Percentiles rank a stretch among this genome's conserved stretches.
Conservation (phyloP, 345 rosid genomes). For the Pseudoturritis turrita region DNA sequence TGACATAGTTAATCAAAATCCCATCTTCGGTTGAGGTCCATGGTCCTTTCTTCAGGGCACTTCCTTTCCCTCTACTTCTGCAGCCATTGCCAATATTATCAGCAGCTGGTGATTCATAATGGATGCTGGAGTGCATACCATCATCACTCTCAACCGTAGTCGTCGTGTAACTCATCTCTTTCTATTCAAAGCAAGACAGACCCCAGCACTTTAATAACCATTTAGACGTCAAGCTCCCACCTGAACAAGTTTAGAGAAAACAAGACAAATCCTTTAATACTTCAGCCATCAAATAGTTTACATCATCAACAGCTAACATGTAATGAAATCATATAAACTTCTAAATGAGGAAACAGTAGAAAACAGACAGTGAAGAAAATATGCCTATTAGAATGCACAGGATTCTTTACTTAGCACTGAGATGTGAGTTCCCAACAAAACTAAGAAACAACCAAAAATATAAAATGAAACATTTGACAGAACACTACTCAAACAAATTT, state of each 20-base stretch:
- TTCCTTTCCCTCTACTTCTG: slow-evolving; percentile 45
- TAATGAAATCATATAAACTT: slow-evolving; percentile 18
- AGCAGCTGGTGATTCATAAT: slow-evolving; percentile 46
- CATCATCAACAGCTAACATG: background rate
- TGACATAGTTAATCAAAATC: slow-evolving; percentile 78
- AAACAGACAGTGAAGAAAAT: background rate
- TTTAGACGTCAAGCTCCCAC: slow-evolving; percentile 36
- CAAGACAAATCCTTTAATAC: slow-evolving; percentile 8
- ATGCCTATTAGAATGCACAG: too few species aligned
- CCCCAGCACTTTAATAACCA: slow-evolving; percentile 36
- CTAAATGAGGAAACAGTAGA: background rate
- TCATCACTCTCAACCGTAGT: slow-evolving; percentile 51
- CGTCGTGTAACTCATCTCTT: slow-evolving; percentile 62
- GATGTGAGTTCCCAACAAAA: too few species aligned
- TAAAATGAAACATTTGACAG: too few species aligned
- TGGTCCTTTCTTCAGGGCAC: slow-evolving; percentile 85
- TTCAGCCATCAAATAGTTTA: background rate
- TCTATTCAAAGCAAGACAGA: slow-evolving; percentile 34
- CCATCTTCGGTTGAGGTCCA: slow-evolving; percentile 98
- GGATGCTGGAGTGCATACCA: slow-evolving; percentile 47
- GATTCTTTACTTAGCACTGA: too few species aligned
- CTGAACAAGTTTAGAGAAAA: slow-evolving; percentile 31
- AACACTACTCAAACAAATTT: too few species aligned
- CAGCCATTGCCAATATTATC: slow-evolving; percentile 38
- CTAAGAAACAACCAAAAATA: too few species aligned